Evolutionary conservation across 495 filamentous ascomycete genomes (phyloP), one percentile per base, ranked within the genome.

Genomic region (Neurospora sp.): DNA sequence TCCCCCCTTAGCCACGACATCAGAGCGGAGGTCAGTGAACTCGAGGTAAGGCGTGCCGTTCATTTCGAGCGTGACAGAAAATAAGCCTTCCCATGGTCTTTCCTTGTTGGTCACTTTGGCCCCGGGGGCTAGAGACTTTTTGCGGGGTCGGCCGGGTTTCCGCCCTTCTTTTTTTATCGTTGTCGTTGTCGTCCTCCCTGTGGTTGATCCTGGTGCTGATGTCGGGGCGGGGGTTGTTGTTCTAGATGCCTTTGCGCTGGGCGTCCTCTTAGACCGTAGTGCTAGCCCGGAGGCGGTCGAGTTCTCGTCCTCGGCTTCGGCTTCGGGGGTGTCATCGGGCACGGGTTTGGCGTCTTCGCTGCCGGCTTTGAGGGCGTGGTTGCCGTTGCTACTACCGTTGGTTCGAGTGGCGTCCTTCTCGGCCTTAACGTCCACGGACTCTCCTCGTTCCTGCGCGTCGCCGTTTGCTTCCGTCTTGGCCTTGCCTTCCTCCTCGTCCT

Each of bases 11-110:
- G 20, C 48, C 0, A 73, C 76, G 12, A 85, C 77, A 9, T 77
- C 81, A 48, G 82, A 75, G 37, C 84, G 79, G 8, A 85, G 77
- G 69, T 86, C 84, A 11, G 75, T 81, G 69, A 86, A 80, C 71
- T 85, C 83, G 5, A 85, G 71, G 7, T 79, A 46, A 0, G 83
- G 80, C 14, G 82, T 78, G 3, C 76, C 77, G n/a, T 81, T 80
- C 69, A 79, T 82, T 42, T 76, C 76, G 4, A 86, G 77, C 1
- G 77, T 70, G 9, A 80, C 84, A 39, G 81, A 77, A 59, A 86
- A 86, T 22, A 85, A 61, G 0, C 84, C 84, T 66, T 81, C 78
- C 75, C 84, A 86, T 5, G 83, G 83, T 69, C 78, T 82, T 39
- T 77, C 72, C 68, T 53, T 75, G n/a, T 78, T 76, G 44, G 59